Conservation (phyloP, 805 yeast species). For the Candida takata region DNA sequence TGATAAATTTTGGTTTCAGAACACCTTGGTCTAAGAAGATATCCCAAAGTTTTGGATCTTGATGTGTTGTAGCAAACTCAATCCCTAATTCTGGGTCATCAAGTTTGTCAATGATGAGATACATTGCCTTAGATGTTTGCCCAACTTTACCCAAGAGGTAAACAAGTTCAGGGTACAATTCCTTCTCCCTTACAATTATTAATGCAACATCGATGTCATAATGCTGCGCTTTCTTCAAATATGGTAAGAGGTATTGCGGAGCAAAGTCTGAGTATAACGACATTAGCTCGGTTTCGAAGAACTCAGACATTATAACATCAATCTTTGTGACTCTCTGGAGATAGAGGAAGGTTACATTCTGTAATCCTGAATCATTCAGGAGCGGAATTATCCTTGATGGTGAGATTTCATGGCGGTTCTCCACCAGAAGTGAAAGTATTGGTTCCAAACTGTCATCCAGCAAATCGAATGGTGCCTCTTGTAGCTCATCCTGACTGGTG, state of each 20-base stretch:
- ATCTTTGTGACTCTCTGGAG: slow-evolving; percentile 48
- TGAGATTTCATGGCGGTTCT: slow-evolving; percentile 56
- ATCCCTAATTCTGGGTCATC: slow-evolving; percentile 79
- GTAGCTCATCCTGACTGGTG: slow-evolving; percentile 32
- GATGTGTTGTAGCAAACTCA: slow-evolving; percentile 48
- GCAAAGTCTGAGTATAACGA: slow-evolving; percentile 58
- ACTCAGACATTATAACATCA: slow-evolving; percentile 49
- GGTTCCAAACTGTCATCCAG: slow-evolving; percentile 29
- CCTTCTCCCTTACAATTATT: slow-evolving; percentile 47
- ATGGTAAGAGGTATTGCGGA: slow-evolving; percentile 46
- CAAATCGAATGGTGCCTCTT: slow-evolving; percentile 28
- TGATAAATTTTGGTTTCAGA: slow-evolving; percentile 68
- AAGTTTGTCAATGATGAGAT: slow-evolving; percentile 66
- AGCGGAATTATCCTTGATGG: slow-evolving; percentile 45
- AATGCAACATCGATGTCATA: slow-evolving; percentile 69
- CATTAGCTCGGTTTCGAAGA: slow-evolving; percentile 63
- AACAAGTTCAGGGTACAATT: slow-evolving; percentile 64
- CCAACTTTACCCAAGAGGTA: slow-evolving; percentile 80
- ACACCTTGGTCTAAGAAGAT: slow-evolving; percentile 64
- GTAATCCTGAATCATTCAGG: slow-evolving; percentile 34
- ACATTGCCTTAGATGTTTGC: slow-evolving; percentile 66
- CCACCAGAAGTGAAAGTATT: slow-evolving; percentile 49
- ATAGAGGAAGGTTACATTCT: slow-evolving; percentile 55
- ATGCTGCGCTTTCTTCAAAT: slow-evolving; percentile 50
- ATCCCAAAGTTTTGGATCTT: slow-evolving; percentile 64